A percentile compares a stretch with the other conserved stretches of the same genome.
Evolutionary conservation across 2,329 filamentous ascomycete genomes (phyloP).

Genomic region (Colletotrichum sp.): DNA sequence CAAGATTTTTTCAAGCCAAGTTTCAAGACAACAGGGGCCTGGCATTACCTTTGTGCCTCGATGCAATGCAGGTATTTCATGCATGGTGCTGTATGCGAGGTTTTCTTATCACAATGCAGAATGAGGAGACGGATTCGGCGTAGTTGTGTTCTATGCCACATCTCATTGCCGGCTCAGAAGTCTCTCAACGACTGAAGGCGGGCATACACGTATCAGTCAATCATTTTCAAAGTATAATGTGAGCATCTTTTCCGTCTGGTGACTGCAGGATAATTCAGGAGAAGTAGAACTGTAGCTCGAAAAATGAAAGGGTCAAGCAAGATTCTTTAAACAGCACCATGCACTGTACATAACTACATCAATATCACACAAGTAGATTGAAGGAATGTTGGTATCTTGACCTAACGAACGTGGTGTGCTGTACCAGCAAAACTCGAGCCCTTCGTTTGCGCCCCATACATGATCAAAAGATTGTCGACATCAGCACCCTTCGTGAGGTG

Average conservation of each 20-base stretch:
- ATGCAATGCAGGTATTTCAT: neutral
- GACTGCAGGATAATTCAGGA: neutral
- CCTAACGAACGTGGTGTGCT: neutral
- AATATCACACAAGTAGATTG: neutral
- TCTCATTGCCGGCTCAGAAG: neutral
- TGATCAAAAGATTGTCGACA: neutral
- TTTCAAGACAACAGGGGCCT: neutral
- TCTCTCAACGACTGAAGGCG: neutral
- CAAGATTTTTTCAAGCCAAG: neutral
- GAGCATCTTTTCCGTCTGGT: neutral
- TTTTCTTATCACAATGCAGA: neutral
- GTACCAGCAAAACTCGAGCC: neutral
- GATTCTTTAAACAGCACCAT: neutral
- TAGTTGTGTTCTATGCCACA: neutral
- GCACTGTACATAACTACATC: neutral
- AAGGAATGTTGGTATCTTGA: slow-evolving; percentile 12
- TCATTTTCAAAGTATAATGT: neutral
- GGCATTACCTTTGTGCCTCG: neutral
- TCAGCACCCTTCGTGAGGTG: slow-evolving; percentile 10
- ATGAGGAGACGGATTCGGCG: neutral
- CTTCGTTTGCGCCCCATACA: neutral
- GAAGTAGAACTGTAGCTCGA: neutral
- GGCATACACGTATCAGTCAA: neutral
- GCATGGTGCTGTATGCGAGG: neutral
- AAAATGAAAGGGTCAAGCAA: neutral